These are phyloP conservation scores for Bonia amplexicaulis DNA, from an alignment of 176 grass and related monocot genomes.

Conservation along the genomic window DNA sequence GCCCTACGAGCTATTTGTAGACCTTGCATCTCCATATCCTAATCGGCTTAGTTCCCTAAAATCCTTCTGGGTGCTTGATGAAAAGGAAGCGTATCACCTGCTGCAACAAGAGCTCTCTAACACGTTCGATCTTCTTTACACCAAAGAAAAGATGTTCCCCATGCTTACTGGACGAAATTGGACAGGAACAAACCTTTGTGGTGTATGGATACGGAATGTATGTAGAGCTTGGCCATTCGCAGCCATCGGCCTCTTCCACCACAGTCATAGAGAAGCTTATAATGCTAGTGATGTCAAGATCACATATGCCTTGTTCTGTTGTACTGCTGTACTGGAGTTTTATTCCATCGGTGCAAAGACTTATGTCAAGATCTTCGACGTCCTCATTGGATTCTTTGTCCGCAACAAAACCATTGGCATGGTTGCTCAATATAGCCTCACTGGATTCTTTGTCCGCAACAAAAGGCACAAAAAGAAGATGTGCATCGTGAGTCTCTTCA, in stretches of 20 bases:
- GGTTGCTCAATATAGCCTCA: not conserved
- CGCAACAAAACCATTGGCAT: too few relatives aligned
- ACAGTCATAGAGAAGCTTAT: not conserved
- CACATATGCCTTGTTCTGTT: not conserved
- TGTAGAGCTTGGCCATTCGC: not conserved
- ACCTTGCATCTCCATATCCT: not conserved
- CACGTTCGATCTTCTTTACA: not conserved
- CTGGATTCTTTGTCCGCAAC: not conserved
- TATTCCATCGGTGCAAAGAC: too few relatives aligned
- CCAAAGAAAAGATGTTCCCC: not conserved
- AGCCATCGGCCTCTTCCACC: conserved; percentile 2
- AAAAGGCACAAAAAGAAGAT: not conserved
- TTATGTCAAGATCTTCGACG: too few relatives aligned
- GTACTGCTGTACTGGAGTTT: not conserved
- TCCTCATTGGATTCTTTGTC: too few relatives aligned
- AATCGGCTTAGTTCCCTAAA: not conserved
- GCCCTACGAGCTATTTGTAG: not conserved
- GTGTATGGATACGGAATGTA: not conserved
- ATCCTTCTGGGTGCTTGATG: not conserved
- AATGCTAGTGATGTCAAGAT: not conserved
- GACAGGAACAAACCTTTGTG: too few relatives aligned
- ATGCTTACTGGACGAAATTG: too few relatives aligned
- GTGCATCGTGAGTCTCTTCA: not conserved
- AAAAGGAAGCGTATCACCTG: not conserved
- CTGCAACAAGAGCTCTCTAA: not conserved